Conservation (phyloP, 108 stramenopile genomes). For the Fistulifera solaris region DNA sequence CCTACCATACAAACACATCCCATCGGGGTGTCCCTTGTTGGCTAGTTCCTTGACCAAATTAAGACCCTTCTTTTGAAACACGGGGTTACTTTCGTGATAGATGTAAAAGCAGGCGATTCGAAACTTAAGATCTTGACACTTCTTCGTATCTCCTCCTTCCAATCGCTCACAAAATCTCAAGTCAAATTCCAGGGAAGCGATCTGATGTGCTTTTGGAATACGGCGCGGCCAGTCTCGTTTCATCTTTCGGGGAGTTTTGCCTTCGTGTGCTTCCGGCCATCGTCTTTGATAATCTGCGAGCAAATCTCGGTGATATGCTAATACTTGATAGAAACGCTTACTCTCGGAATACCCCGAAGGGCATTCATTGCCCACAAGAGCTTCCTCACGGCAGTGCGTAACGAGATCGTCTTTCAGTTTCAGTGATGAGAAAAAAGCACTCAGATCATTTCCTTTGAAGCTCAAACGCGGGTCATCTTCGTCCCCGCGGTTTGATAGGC, state of each 20-base stretch:
- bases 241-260: background rate
- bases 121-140: constrained; percentile 15
- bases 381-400: too few relatives aligned
- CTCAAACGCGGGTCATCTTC: too few relatives aligned
- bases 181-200: constrained; percentile 9
- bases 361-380: background rate
- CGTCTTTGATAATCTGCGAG: constrained; percentile 2
- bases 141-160: background rate
- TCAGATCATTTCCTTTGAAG: too few relatives aligned
- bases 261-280: background rate
- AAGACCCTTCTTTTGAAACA: constrained; percentile 5
- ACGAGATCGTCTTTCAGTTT: too few relatives aligned
- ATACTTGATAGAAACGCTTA: background rate
- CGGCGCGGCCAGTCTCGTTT: constrained; percentile 4
- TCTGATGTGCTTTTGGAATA: constrained; percentile 5
- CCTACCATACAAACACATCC: constrained; percentile 22
- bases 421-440: too few relatives aligned
- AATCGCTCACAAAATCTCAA: background rate
- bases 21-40: constrained; percentile 19
- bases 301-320: constrained; percentile 5
- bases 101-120: constrained; percentile 14
- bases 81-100: background rate
- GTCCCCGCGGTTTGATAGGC: too few relatives aligned
- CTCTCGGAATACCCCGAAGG: constrained; percentile 3
- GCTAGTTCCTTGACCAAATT: constrained; percentile 16